Percentiles rank a stretch among this genome's conserved stretches.
phyloP scores from a whole-genome alignment of 306 rosid species.

The Cucurbita maxima region DNA sequence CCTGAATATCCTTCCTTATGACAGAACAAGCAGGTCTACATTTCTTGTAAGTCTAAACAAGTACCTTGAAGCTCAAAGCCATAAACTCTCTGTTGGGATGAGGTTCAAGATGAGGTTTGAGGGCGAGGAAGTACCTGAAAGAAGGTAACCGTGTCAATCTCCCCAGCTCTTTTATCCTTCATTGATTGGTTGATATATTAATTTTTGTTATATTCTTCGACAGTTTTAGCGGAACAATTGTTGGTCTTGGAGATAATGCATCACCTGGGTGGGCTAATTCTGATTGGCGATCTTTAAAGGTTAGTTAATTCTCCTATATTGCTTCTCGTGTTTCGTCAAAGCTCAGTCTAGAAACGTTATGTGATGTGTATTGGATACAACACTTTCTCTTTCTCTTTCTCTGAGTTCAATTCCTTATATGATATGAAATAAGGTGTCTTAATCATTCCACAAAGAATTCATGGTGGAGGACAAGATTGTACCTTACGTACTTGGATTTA shows the following conservation, averaged over 20 bases:
- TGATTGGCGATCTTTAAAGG: slow-evolving; percentile 96
- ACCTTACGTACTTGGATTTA: no score
- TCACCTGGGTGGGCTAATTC: slow-evolving; percentile 78
- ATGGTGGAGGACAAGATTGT: no score
- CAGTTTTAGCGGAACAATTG: slow-evolving; percentile 98
- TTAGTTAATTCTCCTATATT: slow-evolving; percentile 1
- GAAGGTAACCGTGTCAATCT: slow-evolving; percentile 40
- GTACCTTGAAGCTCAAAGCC: slow-evolving; percentile 81
- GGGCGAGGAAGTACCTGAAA: slow-evolving; percentile 97
- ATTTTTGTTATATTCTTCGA: slow-evolving; percentile 5
- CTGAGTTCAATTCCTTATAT: not conserved
- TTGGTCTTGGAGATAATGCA: slow-evolving; percentile 69
- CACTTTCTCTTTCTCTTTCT: not conserved
- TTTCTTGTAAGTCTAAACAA: slow-evolving; percentile 85
- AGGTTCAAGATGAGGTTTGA: slow-evolving; percentile 97
- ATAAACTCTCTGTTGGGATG: slow-evolving; percentile 91
- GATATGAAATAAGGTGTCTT: no score
- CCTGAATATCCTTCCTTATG: slow-evolving; percentile 16
- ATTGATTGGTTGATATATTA: not conserved
- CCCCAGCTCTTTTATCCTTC: not conserved
- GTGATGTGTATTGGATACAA: not conserved
- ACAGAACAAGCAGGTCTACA: slow-evolving; percentile 90
- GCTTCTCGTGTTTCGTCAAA: not conserved
- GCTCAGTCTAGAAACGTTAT: not conserved
- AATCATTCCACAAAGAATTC: no score